Evolutionary conservation across 108 stramenopile genomes (phyloP), one percentile per base, ranked within the genome.

Genomic region (Parmales sp.): DNA sequence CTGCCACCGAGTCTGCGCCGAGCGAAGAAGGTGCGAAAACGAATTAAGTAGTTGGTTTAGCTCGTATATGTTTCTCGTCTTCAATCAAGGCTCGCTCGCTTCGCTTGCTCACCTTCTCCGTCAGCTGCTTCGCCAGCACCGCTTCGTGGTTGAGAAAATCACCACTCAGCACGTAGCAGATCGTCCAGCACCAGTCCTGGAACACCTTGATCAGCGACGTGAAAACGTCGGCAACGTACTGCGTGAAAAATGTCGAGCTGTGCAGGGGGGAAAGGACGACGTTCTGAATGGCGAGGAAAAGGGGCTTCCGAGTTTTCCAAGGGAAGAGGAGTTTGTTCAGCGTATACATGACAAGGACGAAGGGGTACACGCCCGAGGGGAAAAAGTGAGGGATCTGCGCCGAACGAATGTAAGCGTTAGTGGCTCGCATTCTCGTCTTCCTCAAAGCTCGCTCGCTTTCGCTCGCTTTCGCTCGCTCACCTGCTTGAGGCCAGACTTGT

Each of bases 191-290:
- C 29, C 88, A 67, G 71, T 97, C 94, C 74, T 90, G 90, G 46
- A 90, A 88, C 7, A 93, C 90, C 81, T 95, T 94, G 29, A 93
- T 88, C 84, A 92, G 86, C 63, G 84, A 86, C 8, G 66, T 80
- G 67, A 80, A 63, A 13, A 83, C 78, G 67, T 79, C 75, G n/a
- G 77, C 72, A n/a, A 66, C 75, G 70, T 91, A 97, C 2, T 82
- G 84, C 38, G 72, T 74, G 74, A 89, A 93, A 51, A 97, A 97
- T 28, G 83, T 78, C 20, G 90, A 89, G 23, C 86, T 80, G 19
- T 74, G 66, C 48, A 86, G 70, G 2, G 95, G 92, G 7, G 93
- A 80, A 38, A 76, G 73, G 1, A 96, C 44, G 20, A 90, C 84
- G 29, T 80, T 74, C 67, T 77, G 70, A 45, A 95, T 80, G 6